Evolutionary conservation across 2,329 filamentous ascomycete species (phyloP), one percentile per base, ranked within the genome.

Genomic region (Pseudogymnoascus sp.): DNA sequence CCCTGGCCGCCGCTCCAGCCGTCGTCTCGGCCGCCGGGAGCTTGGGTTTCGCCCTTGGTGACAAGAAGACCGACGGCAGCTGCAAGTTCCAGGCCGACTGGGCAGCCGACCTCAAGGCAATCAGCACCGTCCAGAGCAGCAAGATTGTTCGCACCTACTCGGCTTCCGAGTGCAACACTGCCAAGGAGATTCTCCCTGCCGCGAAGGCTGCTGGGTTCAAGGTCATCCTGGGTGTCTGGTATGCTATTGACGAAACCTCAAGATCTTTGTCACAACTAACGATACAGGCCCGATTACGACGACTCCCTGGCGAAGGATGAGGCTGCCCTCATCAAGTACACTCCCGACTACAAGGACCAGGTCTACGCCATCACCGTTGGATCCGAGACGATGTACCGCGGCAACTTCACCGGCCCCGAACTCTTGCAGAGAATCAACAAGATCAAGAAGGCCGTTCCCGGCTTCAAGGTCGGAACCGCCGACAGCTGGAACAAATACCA

Each of bases 401-500:
- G 83, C 62, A 87, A 86, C 72, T 83, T 89, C 73, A 87, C 82
- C 8, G 86, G 83, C 58, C 71, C 78, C 6, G 72, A 85, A 68
- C 81, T 90, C 59, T 74, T 85, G 60, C 75, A 75, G 63, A 86
- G 86, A 74, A 88, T 90, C 73, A 76, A 81, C 64, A 79, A 84
- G 60, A 82, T 88, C 66, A 83, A 85, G 76, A 72, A 76, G 41
- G 76, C 81, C 33, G 72, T 87, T 71, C 78, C 81, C 67, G 75
- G 75, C 40, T 77, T 85, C 68, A 83, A 81, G 67, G 79, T 89
- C 49, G 87, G 88, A 60, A 89, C 85, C 9, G 88, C 87, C 6
- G 88, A 90, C 75, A 85, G 81, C 71, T 90, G 88, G 88, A 90
- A 89, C 77, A 88, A 88, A 75, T 87, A 80, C 70, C 80, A 82